Base-by-base conservation (phyloP, 2,329 filamentous ascomycete genomes). In the Alternaria triticimaculans region DNA sequence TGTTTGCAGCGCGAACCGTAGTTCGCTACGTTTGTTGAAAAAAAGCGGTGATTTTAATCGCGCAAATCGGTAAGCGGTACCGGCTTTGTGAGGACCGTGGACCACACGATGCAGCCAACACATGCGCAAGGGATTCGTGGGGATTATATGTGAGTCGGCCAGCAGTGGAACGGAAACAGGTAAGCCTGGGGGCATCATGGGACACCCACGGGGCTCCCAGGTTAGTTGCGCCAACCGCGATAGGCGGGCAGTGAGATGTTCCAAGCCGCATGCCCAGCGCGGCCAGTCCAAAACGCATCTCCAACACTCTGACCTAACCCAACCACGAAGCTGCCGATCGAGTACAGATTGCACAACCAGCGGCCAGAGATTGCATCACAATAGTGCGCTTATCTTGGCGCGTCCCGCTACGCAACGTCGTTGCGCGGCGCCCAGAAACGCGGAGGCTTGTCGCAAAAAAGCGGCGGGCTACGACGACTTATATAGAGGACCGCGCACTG, bases 371-470 rank as follows among this genome's bases (percentile, higher is more conserved):
- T 46, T 60, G 48, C 54, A 62, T 53, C 54, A 58, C 60, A 15
- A 49, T 26, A 46, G 33, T 46, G 59, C 44, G 48, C 55, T 15
- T 21, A n/a, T 30, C 59, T 65, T 65, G 58, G 65, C 59, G 26
- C 33, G 41, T 46, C 56, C 54, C 49, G 41, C 45, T 53, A 53
- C 59, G 59, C 62, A 62, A 60, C 49, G 45, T 25, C 28, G 41
- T 55, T 50, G 56, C 64, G 65, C 58, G 51, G 59, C 62, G 65
- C 62, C 65, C 20, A 65, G 65, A 44, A 45, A 55, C 44, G 56
- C 65, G 62, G 65, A 67, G 55, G 65, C 65, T 67, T 67, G 62
- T 65, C 65, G 28, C 18, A 53, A 55, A 41, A 49, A 58, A 58
- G 58, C 49, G 21, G 49, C 54, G 48, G 43, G 33, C 33, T 37